phyloP scores from a whole-genome alignment of 1,284 basidiomycete genomes.

The Trametes hirsuta region DNA sequence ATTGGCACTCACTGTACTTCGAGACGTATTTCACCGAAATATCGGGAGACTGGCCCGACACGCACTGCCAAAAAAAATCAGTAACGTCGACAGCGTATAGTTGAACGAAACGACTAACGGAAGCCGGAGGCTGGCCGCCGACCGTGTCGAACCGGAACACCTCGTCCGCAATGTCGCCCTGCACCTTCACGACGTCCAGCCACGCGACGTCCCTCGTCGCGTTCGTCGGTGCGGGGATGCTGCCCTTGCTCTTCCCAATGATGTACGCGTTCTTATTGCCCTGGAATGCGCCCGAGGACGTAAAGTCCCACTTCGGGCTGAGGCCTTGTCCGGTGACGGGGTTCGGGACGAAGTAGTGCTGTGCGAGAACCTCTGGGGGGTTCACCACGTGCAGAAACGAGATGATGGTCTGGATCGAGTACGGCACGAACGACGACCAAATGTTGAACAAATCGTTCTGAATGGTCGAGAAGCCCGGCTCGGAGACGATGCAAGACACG shows the following conservation, averaged over 20 bases:
- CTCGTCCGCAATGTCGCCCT: slow-evolving; percentile 53
- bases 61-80: slow-evolving; percentile 23
- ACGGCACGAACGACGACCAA: slow-evolving; percentile 37
- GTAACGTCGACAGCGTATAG: not conserved
- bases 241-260: slow-evolving; percentile 46
- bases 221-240: slow-evolving; percentile 49
- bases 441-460: slow-evolving; percentile 45
- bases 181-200: slow-evolving; percentile 51
- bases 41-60: slow-evolving; percentile 25
- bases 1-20: slow-evolving; percentile 33
- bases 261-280: slow-evolving; percentile 53
- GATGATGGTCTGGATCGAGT: slow-evolving; percentile 43
- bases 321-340: slow-evolving; percentile 47
- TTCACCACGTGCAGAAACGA: slow-evolving; percentile 31
- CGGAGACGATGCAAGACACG: slow-evolving; percentile 53
- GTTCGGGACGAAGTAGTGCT: slow-evolving; percentile 59
- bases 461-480: slow-evolving; percentile 42
- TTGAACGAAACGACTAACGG: slow-evolving; percentile 37
- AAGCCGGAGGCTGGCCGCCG: slow-evolving; percentile 64
- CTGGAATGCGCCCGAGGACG: slow-evolving; percentile 38
- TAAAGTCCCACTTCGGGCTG: slow-evolving; percentile 63
- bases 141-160: slow-evolving; percentile 62
- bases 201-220: slow-evolving; percentile 53
- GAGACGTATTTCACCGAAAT: slow-evolving; percentile 36
- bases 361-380: slow-evolving; percentile 45